A percentile compares a stretch with the other conserved stretches of the same genome.
These are phyloP conservation scores for Diaporthe humulicola DNA, from an alignment of 2,329 filamentous ascomycete genomes.

Conservation along the genomic window DNA sequence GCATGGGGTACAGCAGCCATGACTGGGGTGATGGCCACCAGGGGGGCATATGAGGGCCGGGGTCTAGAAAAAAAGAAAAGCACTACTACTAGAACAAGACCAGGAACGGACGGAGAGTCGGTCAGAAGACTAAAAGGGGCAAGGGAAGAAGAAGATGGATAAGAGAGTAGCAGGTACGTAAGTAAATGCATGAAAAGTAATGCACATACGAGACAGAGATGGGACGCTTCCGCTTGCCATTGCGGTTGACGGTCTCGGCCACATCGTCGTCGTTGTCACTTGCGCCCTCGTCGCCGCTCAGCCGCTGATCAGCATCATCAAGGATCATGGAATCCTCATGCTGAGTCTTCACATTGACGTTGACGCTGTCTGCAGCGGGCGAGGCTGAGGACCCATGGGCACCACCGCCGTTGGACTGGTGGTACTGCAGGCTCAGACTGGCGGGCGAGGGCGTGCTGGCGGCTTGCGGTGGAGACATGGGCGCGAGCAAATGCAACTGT, in stretches of 20 bases:
- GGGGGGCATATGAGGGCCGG: constrained; percentile 5
- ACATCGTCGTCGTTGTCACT: constrained; percentile 61
- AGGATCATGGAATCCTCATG: constrained; percentile 28
- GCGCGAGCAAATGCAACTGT: constrained; percentile 2
- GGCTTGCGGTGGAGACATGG: constrained; percentile 31
- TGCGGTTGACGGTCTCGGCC: constrained; percentile 54
- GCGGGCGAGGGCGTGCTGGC: constrained; percentile 21
- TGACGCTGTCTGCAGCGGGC: constrained; percentile 34
- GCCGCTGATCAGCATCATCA: constrained; percentile 35
- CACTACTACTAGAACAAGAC: constrained; percentile 5
- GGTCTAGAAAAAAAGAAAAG: not conserved
- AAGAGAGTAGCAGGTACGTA: constrained; percentile 16
- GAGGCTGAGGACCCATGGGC: constrained; percentile 30
- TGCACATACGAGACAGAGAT: constrained; percentile 70
- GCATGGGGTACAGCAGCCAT: constrained; percentile 20
- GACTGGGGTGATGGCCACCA: constrained; percentile 4
- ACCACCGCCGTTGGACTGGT: constrained; percentile 11
- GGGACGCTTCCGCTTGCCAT: constrained; percentile 71
- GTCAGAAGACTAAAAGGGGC: constrained; percentile 20
- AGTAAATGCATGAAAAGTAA: constrained; percentile 6
- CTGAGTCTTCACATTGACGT: constrained; percentile 36
- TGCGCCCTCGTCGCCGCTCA: constrained; percentile 51
- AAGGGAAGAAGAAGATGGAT: constrained; percentile 33
- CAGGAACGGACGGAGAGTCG: constrained; percentile 14
- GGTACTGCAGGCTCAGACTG: constrained; percentile 22